Conservation (phyloP, 208 protist genomes). For the Entamoeba moshkovskii region DNA sequence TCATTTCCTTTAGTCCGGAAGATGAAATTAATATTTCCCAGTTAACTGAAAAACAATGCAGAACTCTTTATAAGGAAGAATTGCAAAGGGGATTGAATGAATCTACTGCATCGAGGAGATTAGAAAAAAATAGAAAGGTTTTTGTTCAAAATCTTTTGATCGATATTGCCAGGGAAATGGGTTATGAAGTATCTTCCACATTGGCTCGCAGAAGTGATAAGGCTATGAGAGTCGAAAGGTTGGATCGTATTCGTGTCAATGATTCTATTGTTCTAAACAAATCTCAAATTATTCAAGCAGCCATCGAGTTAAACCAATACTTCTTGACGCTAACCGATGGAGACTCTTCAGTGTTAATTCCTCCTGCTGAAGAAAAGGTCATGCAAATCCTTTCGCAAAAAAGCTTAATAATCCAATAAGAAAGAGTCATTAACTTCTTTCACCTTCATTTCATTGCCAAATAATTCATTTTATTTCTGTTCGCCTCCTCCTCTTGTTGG, state of each 20-base stretch:
- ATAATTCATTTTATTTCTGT: too few species aligned
- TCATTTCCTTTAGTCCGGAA: neutral
- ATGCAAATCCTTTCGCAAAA: too few species aligned
- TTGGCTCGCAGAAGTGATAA: neutral
- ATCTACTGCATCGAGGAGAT: neutral
- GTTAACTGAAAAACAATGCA: neutral
- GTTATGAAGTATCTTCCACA: neutral
- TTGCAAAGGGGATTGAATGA: neutral
- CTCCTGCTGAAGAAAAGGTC: too few species aligned
- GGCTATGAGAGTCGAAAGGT: neutral
- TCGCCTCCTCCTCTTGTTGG: too few species aligned
- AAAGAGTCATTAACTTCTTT: too few species aligned
- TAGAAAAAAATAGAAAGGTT: neutral
- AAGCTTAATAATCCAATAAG: too few species aligned
- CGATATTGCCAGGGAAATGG: neutral
- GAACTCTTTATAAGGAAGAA: neutral
- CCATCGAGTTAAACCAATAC: neutral
- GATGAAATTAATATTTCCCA: neutral
- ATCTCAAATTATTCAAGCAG: neutral
- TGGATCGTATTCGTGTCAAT: neutral
- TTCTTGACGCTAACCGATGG: too few species aligned
- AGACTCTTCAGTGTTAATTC: too few species aligned
- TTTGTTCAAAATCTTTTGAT: neutral
- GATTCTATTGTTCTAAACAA: neutral
- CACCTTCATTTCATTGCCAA: too few species aligned